These are phyloP conservation scores for Sordaria brevicollis DNA, from an alignment of 495 filamentous ascomycete species.

Conservation along the genomic window DNA sequence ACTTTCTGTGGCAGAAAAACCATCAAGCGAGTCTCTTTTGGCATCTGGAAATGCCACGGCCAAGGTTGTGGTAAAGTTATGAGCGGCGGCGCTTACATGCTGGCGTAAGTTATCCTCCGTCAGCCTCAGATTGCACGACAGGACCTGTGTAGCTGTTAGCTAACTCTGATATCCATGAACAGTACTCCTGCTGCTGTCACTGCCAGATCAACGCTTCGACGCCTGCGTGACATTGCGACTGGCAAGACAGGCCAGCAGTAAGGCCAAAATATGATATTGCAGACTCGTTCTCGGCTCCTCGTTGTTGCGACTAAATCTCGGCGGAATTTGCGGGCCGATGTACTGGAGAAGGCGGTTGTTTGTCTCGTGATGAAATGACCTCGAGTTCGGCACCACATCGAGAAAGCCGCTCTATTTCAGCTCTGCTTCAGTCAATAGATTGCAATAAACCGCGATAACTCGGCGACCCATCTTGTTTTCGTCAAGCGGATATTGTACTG, in stretches of 20 bases:
- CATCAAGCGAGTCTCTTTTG: constrained; percentile 77
- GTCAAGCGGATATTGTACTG: not conserved
- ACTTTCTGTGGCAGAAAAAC: constrained; percentile 81
- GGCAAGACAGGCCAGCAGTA: not conserved
- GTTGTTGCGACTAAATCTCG: not conserved
- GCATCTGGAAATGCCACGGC: constrained; percentile 83
- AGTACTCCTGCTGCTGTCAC: constrained; percentile 86
- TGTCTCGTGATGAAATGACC: not conserved
- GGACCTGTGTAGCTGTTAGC: constrained; percentile 2
- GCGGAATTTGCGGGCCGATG: not conserved
- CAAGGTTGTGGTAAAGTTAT: constrained; percentile 64
- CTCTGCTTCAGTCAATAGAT: not conserved
- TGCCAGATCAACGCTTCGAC: constrained; percentile 82
- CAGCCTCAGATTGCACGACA: constrained; percentile 4
- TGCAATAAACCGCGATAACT: not conserved
- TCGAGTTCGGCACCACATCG: not conserved
- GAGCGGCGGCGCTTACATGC: constrained; percentile 82
- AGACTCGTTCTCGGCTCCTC: not conserved
- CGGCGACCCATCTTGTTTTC: not conserved
- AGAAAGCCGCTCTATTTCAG: not conserved
- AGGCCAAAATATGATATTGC: not conserved
- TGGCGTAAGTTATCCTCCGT: constrained; percentile 58
- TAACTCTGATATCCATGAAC: not conserved
- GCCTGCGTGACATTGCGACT: constrained; percentile 71
- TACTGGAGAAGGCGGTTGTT: not conserved